A percentile compares a stretch with the other conserved stretches of the same genome.
phyloP scores from a whole-genome alignment of 2,329 filamentous ascomycete species.

The Trichoderma lentiforme region DNA sequence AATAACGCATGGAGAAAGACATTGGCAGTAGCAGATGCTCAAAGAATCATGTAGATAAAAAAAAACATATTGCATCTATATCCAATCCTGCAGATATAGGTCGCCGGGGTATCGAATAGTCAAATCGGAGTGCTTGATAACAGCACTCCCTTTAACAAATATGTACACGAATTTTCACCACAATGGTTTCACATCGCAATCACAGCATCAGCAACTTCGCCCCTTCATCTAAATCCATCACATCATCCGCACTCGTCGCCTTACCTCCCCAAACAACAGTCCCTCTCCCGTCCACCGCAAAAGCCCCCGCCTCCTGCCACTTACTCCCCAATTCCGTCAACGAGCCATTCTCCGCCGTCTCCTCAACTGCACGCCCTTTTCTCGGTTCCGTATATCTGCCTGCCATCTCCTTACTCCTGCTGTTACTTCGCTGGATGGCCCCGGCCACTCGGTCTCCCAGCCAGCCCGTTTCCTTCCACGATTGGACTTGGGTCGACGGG shows the following conservation, averaged over 20 bases:
- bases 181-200: not conserved
- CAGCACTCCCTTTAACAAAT: not conserved
- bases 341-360: slow-evolving; percentile 35
- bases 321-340: slow-evolving; percentile 51
- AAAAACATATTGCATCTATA: not conserved
- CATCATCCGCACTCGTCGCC: slow-evolving; percentile 46
- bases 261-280: slow-evolving; percentile 51
- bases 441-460: slow-evolving; percentile 49
- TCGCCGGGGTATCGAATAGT: not conserved
- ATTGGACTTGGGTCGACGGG: slow-evolving; percentile 49
- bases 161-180: not conserved
- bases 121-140: not conserved
- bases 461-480: slow-evolving; percentile 55
- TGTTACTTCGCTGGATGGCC: slow-evolving; percentile 38
- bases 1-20: not conserved
- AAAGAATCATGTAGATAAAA: not conserved
- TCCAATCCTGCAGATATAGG: not conserved
- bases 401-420: slow-evolving; percentile 22
- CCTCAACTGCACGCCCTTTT: slow-evolving; percentile 31
- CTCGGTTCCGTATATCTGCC: slow-evolving; percentile 27
- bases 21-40: not conserved
- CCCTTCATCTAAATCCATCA: slow-evolving; percentile 53
- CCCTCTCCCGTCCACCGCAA: slow-evolving; percentile 48
- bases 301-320: slow-evolving; percentile 54
- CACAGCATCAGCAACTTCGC: slow-evolving; percentile 34